Percentiles rank a stretch among this genome's conserved stretches.
phyloP scores from a whole-genome alignment of 2,329 filamentous ascomycete species.

The Hymenoscyphus repandus region DNA sequence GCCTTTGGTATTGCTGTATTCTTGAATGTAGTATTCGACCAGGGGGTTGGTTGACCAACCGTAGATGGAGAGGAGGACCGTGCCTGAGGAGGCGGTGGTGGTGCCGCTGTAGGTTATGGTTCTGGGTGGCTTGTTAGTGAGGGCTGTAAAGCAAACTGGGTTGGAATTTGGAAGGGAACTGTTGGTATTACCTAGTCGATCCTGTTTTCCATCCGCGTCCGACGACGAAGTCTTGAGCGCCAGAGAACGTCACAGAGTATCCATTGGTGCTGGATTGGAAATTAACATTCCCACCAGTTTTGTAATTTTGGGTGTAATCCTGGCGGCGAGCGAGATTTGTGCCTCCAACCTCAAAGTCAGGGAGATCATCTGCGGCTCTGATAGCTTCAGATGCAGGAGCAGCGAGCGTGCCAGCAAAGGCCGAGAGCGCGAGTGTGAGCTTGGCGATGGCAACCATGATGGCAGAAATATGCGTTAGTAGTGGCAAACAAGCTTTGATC shows the following conservation, averaged over 20 bases:
- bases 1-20: constrained; percentile 44
- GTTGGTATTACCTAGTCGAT: constrained; percentile 4
- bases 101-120: constrained; percentile 37
- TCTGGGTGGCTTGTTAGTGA: not conserved
- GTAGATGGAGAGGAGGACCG: constrained; percentile 50
- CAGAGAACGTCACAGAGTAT: constrained; percentile 14
- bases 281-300: constrained; percentile 18
- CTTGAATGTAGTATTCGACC: constrained; percentile 56
- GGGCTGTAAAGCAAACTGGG: not conserved
- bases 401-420: constrained; percentile 1
- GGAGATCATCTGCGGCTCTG: not conserved
- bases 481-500: not conserved
- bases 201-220: constrained; percentile 15
- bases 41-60: constrained; percentile 49
- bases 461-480: too few relatives aligned
- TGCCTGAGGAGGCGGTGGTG: constrained; percentile 33
- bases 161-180: not conserved
- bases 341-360: constrained; percentile 10
- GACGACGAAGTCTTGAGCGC: constrained; percentile 15
- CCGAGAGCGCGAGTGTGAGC: constrained; percentile 5
- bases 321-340: constrained; percentile 10
- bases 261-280: constrained; percentile 10
- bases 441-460: constrained; percentile 9
- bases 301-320: constrained; percentile 20
- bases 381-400: constrained; percentile 5